A percentile compares a stretch with the other conserved stretches of the same genome.
phyloP scores from a whole-genome alignment of 2,329 filamentous ascomycete genomes.

The Lecanosticta acicola region DNA sequence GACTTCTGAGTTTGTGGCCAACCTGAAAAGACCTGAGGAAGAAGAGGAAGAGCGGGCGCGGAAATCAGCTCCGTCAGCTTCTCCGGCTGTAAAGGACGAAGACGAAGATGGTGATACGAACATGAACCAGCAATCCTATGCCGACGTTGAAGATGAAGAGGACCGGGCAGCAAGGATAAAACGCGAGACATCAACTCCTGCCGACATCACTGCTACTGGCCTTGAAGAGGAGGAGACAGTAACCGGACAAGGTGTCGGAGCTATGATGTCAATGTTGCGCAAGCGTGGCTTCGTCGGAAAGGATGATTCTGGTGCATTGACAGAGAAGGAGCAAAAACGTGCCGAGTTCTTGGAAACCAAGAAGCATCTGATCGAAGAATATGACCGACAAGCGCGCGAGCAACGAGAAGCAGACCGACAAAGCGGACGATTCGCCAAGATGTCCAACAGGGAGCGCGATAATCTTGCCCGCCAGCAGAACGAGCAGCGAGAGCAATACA shows the following conservation, averaged over 20 bases:
- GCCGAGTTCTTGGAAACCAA: constrained; percentile 76
- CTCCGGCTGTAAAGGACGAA: constrained; percentile 46
- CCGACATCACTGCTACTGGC: constrained; percentile 59
- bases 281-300: constrained; percentile 76
- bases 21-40: constrained; percentile 62
- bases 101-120: constrained; percentile 43
- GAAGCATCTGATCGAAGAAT: constrained; percentile 67
- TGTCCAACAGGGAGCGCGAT: constrained; percentile 88
- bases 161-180: constrained; percentile 37
- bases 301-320: constrained; percentile 48
- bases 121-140: constrained; percentile 31
- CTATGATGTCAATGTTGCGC: constrained; percentile 73
- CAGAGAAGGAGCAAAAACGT: constrained; percentile 55
- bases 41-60: constrained; percentile 34
- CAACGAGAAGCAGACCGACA: constrained; percentile 86
- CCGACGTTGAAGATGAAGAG: constrained; percentile 44
- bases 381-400: constrained; percentile 69
- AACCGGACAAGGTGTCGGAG: constrained; percentile 65
- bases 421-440: constrained; percentile 73
- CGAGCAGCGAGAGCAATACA: constrained; percentile 75
- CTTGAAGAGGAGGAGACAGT: constrained; percentile 82
- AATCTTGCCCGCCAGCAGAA: constrained; percentile 86
- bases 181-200: constrained; percentile 39
- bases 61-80: constrained; percentile 36
- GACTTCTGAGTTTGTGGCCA: constrained; percentile 88